Evolutionary conservation across 139 green algal genomes (phyloP).

Genomic region (Chlamydomonas urium): DNA sequence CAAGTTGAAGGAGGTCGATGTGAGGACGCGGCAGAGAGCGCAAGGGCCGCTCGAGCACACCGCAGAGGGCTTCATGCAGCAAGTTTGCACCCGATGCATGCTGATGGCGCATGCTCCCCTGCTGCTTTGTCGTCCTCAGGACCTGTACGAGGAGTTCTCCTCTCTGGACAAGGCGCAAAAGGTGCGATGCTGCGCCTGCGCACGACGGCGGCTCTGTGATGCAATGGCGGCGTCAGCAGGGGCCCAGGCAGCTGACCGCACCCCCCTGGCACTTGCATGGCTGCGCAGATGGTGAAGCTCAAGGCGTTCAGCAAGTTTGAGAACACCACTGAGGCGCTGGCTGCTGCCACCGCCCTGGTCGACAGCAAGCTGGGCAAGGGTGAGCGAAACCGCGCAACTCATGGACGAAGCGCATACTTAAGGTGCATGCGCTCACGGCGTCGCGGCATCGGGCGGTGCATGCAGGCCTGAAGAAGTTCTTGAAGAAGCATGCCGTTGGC

Average conservation of each 20-base stretch:
- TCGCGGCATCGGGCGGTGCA: too few species aligned
- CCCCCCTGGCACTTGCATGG: too few species aligned
- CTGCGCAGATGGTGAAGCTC: conserved; percentile 88
- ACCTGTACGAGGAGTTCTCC: conserved; percentile 82
- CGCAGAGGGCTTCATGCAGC: too few species aligned
- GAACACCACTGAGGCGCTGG: conserved; percentile 94
- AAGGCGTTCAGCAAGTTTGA: conserved; percentile 98
- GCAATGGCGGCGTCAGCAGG: too few species aligned
- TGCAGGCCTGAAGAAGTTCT: conserved; percentile 94
- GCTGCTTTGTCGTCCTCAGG: conserved; percentile 47
- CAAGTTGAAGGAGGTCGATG: conserved; percentile 84
- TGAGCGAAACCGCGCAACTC: conserved; percentile 25
- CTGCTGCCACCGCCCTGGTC: conserved; percentile 84
- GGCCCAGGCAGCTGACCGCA: too few species aligned
- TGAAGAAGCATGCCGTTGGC: conserved; percentile 89
- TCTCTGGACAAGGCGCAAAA: conserved; percentile 81
- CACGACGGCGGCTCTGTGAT: too few species aligned
- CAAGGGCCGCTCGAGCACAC: too few species aligned
- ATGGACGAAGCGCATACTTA: too few species aligned
- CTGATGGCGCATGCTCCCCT: too few species aligned
- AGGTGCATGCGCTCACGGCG: too few species aligned
- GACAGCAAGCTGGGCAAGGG: conserved; percentile 96
- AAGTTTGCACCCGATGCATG: too few species aligned
- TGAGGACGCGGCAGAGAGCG: too few species aligned
- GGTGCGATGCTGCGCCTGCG: conserved; percentile 40